A percentile compares a stretch with the other conserved stretches of the same genome.
These are phyloP conservation scores for Glycine tomentella DNA, from an alignment of 306 rosid genomes.

Conservation along the genomic window DNA sequence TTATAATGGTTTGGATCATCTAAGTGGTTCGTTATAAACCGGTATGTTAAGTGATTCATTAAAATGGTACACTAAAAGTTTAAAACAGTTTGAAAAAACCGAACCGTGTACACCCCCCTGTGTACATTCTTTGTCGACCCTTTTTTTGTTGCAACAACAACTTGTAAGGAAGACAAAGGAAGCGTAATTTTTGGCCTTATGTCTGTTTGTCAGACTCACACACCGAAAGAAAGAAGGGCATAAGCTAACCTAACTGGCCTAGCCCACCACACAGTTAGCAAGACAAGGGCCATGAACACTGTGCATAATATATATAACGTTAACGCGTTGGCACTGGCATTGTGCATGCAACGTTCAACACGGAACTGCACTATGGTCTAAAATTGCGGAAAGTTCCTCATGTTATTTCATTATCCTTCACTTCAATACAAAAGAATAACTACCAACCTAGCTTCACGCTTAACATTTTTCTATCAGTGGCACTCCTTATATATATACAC, in stretches of 20 bases:
- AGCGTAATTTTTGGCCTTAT: conserved; percentile 22
- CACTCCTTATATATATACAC: neutral
- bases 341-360: conserved; percentile 1
- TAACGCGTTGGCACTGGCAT: neutral
- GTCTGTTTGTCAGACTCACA: conserved; percentile 17
- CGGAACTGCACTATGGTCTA: conserved; percentile 6
- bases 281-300: neutral
- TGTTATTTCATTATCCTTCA: conserved; percentile 16
- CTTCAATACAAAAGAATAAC: neutral
- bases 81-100: no score
- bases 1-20: no score
- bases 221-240: conserved; percentile 6
- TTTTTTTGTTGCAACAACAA: neutral
- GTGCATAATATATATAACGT: no score
- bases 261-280: neutral
- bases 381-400: conserved; percentile 41
- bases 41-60: no score
- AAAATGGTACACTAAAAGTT: no score
- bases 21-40: no score
- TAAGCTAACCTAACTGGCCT: no score
- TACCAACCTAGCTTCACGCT: neutral
- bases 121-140: neutral
- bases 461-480: no score
- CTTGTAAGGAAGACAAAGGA: neutral
- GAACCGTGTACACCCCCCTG: no score